These are phyloP conservation scores for Pichia exigua DNA, from an alignment of 805 yeast species.

Conservation along the genomic window DNA sequence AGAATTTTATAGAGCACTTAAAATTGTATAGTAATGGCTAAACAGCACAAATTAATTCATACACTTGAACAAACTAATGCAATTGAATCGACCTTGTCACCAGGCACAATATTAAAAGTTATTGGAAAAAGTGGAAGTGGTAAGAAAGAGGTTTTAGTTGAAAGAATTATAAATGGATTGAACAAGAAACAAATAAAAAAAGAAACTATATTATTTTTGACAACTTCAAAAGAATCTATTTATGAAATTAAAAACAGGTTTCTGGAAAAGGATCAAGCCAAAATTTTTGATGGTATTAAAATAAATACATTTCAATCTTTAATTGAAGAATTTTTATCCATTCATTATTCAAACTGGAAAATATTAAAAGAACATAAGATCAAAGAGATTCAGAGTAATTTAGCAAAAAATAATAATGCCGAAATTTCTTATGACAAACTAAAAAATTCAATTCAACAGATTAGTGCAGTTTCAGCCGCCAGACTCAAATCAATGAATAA, in stretches of 20 bases:
- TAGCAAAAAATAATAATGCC: background rate
- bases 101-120: background rate
- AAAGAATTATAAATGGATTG: background rate
- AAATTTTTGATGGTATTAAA: background rate
- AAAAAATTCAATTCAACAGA: conserved; percentile 1
- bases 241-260: background rate
- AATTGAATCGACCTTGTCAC: background rate
- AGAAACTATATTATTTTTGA: background rate
- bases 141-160: background rate
- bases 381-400: background rate
- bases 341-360: conserved; percentile 1
- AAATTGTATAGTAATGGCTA: background rate
- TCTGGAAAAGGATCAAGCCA: background rate
- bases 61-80: background rate
- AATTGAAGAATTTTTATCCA: background rate
- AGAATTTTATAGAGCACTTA: background rate
- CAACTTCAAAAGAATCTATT: conserved; percentile 1
- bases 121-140: background rate
- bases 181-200: background rate
- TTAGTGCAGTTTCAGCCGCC: background rate
- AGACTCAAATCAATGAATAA: background rate
- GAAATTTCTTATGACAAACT: background rate
- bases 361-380: background rate
- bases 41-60: background rate
- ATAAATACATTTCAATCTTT: background rate